phyloP scores from a whole-genome alignment of 1,139 yeast genomes.

The Kluyveromyces marxianus region DNA sequence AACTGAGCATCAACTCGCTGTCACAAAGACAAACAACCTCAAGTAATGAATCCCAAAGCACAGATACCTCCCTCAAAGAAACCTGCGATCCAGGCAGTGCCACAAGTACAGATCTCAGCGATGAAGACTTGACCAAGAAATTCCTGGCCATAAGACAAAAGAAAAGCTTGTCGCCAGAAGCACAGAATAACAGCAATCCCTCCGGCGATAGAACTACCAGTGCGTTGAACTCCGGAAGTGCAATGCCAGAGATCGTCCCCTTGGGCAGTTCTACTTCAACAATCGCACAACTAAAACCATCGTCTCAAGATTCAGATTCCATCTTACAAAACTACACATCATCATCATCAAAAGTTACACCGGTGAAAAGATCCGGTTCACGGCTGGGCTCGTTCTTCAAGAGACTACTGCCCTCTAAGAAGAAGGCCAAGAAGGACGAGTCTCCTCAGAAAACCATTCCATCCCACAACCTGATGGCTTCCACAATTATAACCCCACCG shows the following conservation, averaged over 20 bases:
- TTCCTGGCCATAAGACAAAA: neutral
- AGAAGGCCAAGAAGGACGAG: slow-evolving; percentile 1
- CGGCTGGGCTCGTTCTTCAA: slow-evolving; percentile 8
- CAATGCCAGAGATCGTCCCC: too few species aligned
- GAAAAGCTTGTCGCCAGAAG: too few species aligned
- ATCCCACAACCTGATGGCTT: neutral
- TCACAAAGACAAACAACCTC: slow-evolving; percentile 1
- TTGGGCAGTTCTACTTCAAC: too few species aligned
- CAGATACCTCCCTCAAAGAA: slow-evolving; percentile 1
- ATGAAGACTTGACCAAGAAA: slow-evolving; percentile 1
- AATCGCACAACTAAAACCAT: neutral
- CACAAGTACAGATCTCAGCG: slow-evolving; percentile 10
- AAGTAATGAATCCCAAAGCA: slow-evolving; percentile 2
- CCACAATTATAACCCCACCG: too few species aligned
- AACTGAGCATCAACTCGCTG: slow-evolving; percentile 1
- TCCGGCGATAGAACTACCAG: too few species aligned
- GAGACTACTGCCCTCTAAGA: slow-evolving; percentile 8
- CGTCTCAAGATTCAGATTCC: neutral
- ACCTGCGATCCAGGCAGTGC: slow-evolving; percentile 6
- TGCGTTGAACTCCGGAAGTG: too few species aligned
- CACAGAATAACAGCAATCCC: too few species aligned
- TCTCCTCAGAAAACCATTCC: neutral
- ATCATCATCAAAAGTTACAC: slow-evolving; percentile 4
- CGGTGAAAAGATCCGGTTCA: slow-evolving; percentile 6
- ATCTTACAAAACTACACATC: neutral